Percentiles rank a stretch among this genome's conserved stretches.
Conservation (phyloP, 495 filamentous ascomycete genomes). For the Penicillium bovifimosum region DNA sequence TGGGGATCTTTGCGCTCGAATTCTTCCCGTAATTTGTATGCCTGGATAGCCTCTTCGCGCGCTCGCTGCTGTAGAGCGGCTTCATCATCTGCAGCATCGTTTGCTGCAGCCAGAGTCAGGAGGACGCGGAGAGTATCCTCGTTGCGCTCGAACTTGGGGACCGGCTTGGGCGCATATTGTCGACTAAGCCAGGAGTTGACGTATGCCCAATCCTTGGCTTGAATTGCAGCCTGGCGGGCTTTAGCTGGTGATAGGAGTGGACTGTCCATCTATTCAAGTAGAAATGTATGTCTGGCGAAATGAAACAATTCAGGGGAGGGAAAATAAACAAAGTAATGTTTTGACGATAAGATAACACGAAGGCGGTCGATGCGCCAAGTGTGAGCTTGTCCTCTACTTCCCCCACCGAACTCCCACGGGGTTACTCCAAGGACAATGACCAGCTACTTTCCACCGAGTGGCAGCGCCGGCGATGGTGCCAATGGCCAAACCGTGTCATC, state of each 20-base stretch:
- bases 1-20: conserved; percentile 22
- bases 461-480: conserved; percentile 27
- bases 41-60: conserved; percentile 34
- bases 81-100: conserved; percentile 80
- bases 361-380: conserved; percentile 20
- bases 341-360: conserved; percentile 21
- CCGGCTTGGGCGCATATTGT: conserved; percentile 57
- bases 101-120: conserved; percentile 66
- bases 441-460: conserved; percentile 35
- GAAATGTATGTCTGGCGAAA: neutral
- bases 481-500: conserved; percentile 28
- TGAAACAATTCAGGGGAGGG: neutral
- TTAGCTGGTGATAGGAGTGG: conserved; percentile 43
- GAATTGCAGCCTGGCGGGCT: conserved; percentile 43
- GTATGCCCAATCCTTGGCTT: conserved; percentile 82
- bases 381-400: conserved; percentile 17
- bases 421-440: conserved; percentile 30
- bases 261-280: conserved; percentile 29
- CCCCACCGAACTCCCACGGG: conserved; percentile 8
- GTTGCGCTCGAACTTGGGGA: conserved; percentile 76
- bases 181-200: conserved; percentile 74
- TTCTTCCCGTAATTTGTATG: conserved; percentile 30
- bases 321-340: conserved; percentile 7
- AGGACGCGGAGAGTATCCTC: conserved; percentile 73
- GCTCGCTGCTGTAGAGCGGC: conserved; percentile 46